phyloP scores from a whole-genome alignment of 208 protist species.

The Crithidia brevicula region DNA sequence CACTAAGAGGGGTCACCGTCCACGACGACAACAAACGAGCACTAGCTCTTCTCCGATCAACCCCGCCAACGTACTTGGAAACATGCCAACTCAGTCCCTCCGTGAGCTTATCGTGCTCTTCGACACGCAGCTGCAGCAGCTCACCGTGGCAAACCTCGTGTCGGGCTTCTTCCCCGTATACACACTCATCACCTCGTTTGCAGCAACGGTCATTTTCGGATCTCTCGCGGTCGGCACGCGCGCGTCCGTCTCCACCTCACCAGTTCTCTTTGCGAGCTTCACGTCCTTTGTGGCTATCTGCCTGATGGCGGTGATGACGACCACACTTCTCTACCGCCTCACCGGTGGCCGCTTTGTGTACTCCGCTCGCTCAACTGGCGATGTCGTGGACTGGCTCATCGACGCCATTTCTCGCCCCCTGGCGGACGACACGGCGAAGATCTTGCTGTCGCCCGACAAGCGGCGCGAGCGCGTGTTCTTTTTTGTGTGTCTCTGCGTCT shows the following conservation, averaged over 20 bases:
- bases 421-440: conserved; percentile 4
- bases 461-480: conserved; percentile 25
- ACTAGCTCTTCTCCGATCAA: no score
- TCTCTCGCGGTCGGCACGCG: conserved; percentile 25
- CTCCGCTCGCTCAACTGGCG: conserved; percentile 4
- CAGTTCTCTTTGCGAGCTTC: conserved; percentile 40
- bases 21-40: no score
- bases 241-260: not conserved
- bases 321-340: conserved; percentile 36
- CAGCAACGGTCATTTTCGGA: conserved; percentile 19
- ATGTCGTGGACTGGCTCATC: conserved; percentile 41
- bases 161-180: conserved; percentile 37
- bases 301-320: conserved; percentile 28
- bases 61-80: no score
- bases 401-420: conserved; percentile 28
- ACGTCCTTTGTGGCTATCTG: conserved; percentile 25
- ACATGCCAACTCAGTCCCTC: conserved; percentile 13
- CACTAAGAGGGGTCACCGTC: no score
- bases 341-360: conserved; percentile 31
- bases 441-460: conserved; percentile 13
- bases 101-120: conserved; percentile 29
- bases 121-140: conserved; percentile 36
- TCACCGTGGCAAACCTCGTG: conserved; percentile 37
- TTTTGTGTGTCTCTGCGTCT: conserved; percentile 18
- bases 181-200: conserved; percentile 24